A percentile compares a stretch with the other conserved stretches of the same genome.
Evolutionary conservation across 805 yeast species (phyloP).

Genomic region (Yamadazyma akitaensis): DNA sequence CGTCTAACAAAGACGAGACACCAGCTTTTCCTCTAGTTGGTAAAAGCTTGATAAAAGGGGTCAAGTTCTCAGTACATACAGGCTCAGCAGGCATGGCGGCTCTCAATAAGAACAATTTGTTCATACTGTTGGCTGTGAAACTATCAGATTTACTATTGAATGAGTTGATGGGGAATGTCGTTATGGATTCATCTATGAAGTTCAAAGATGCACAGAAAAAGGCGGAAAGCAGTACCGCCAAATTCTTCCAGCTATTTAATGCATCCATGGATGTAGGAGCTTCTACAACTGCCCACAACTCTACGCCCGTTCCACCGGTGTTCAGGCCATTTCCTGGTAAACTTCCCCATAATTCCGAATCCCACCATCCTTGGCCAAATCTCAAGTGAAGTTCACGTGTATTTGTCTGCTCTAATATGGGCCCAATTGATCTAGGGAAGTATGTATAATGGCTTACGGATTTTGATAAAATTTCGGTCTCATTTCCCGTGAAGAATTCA

Average conservation of each 20-base stretch:
- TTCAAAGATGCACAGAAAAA: slow-evolving; percentile 93
- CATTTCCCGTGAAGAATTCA: slow-evolving; percentile 10
- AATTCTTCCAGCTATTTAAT: slow-evolving; percentile 60
- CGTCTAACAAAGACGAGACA: slow-evolving; percentile 77
- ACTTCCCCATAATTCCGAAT: slow-evolving; percentile 80
- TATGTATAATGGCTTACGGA: slow-evolving; percentile 48
- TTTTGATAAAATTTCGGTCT: background rate
- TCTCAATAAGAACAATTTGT: slow-evolving; percentile 55
- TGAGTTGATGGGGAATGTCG: slow-evolving; percentile 54
- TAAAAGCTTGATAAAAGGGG: slow-evolving; percentile 84
- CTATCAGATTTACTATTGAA: slow-evolving; percentile 21
- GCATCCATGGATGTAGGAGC: slow-evolving; percentile 56
- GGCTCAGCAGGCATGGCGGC: slow-evolving; percentile 95
- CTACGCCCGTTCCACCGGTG: slow-evolving; percentile 95
- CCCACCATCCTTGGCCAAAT: slow-evolving; percentile 96
- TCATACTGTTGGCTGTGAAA: slow-evolving; percentile 23
- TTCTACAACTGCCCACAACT: slow-evolving; percentile 82
- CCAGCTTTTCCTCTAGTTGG: slow-evolving; percentile 95
- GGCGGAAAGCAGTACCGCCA: slow-evolving; percentile 80
- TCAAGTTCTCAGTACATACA: slow-evolving; percentile 92
- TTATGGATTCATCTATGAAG: slow-evolving; percentile 74
- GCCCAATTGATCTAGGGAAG: slow-evolving; percentile 81
- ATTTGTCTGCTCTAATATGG: slow-evolving; percentile 61
- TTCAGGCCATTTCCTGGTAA: slow-evolving; percentile 67
- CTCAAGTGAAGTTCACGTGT: slow-evolving; percentile 78